Conservation (phyloP, 2,329 filamentous ascomycete genomes). For the Amphichorda felina region DNA sequence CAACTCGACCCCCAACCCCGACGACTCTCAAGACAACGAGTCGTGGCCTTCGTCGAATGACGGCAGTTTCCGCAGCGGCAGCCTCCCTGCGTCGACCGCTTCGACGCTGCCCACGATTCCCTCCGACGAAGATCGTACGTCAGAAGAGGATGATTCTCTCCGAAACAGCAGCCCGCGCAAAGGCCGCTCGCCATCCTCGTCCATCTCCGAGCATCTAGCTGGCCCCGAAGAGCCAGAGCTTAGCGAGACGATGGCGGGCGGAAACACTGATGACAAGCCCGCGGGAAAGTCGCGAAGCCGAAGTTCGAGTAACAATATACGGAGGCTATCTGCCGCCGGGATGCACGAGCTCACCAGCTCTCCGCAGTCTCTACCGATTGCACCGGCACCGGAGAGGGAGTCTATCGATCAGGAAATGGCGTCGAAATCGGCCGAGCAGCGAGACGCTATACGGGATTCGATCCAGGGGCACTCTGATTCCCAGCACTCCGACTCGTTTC, state of each 20-base stretch:
- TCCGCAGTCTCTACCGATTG: slow-evolving; percentile 46
- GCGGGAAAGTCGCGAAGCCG: slow-evolving; percentile 7
- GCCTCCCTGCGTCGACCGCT: neutral
- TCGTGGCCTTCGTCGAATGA: slow-evolving; percentile 1
- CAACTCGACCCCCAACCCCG: neutral
- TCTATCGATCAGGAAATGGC: slow-evolving; percentile 24
- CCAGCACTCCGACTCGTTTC: slow-evolving; percentile 7
- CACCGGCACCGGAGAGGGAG: slow-evolving; percentile 22
- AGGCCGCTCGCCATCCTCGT: slow-evolving; percentile 14
- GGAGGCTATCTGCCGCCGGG: slow-evolving; percentile 44
- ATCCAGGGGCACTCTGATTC: slow-evolving; percentile 15
- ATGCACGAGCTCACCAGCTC: slow-evolving; percentile 45
- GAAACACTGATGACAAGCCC: slow-evolving; percentile 3
- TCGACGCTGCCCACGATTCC: slow-evolving; percentile 10
- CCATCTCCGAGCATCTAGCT: slow-evolving; percentile 13
- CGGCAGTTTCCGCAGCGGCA: neutral
- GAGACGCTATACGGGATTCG: slow-evolving; percentile 16
- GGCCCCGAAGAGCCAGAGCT: neutral
- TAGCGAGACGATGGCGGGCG: neutral
- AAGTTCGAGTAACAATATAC: slow-evolving; percentile 22
- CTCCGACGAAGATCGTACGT: slow-evolving; percentile 18
- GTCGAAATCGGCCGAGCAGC: slow-evolving; percentile 13
- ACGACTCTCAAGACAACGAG: slow-evolving; percentile 1
- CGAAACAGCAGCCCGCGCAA: slow-evolving; percentile 10
- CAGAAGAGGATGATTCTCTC: slow-evolving; percentile 13